Evolutionary conservation across 192 early-diverging fungal species (phyloP).

Genomic region (Piromyces sp.): DNA sequence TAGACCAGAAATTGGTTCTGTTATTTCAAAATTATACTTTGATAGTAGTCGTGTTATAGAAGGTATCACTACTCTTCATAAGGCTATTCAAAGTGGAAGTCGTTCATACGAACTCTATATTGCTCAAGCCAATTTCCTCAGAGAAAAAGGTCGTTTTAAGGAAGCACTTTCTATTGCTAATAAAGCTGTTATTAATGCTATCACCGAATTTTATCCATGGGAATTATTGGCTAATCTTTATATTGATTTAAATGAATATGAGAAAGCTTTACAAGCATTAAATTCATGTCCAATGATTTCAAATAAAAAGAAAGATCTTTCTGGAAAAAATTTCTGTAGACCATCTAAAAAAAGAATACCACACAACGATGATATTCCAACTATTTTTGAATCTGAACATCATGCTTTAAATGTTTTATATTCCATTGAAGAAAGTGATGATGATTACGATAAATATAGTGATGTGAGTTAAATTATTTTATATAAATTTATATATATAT

Average conservation of each 20-base stretch:
- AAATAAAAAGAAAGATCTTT: not conserved
- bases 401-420: not conserved
- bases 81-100: not conserved
- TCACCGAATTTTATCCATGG: not conserved
- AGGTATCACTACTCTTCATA: not conserved
- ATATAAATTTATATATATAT: no score
- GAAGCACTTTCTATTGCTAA: not conserved
- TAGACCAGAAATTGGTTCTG: not conserved
- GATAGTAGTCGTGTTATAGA: not conserved
- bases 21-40: not conserved
- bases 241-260: not conserved
- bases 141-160: not conserved
- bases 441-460: not conserved
- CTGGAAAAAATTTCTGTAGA: not conserved
- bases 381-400: not conserved
- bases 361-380: not conserved
- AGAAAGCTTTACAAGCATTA: not conserved
- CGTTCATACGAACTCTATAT: not conserved
- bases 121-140: not conserved
- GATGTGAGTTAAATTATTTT: no score
- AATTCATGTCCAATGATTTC: not conserved
- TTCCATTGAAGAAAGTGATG: not conserved
- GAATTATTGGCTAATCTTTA: not conserved
- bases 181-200: not conserved
- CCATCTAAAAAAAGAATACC: not conserved